Conservation (phyloP, 2,329 filamentous ascomycete species). For the Alternaria triticimaculans region DNA sequence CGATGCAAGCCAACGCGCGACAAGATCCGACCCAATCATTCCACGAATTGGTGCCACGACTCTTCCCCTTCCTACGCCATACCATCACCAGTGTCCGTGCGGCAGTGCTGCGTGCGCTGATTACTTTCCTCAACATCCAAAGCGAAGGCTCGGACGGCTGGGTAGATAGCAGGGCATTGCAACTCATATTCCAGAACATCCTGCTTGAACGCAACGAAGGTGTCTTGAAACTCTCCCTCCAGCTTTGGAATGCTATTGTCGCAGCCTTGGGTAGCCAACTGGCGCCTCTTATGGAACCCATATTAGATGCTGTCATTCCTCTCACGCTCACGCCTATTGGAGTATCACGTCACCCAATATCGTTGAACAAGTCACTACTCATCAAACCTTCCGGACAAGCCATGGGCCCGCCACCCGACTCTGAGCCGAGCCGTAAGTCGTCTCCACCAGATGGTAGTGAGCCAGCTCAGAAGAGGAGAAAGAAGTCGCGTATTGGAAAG, state of each 20-base stretch:
- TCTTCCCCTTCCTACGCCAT: constrained; percentile 95
- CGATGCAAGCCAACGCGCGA: constrained; percentile 86
- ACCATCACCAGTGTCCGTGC: constrained; percentile 96
- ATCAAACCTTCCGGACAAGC: constrained; percentile 90
- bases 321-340: constrained; percentile 91
- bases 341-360: constrained; percentile 85
- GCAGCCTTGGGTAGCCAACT: constrained; percentile 71
- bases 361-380: constrained; percentile 89
- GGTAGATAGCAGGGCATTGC: constrained; percentile 87
- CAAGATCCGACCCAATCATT: constrained; percentile 88
- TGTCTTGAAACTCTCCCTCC: constrained; percentile 80
- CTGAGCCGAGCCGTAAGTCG: constrained; percentile 34
- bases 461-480: constrained; percentile 76
- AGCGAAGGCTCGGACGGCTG: constrained; percentile 81
- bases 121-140: constrained; percentile 90
- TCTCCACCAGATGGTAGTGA: constrained; percentile 46
- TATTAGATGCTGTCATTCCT: constrained; percentile 81
- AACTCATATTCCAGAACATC: constrained; percentile 93
- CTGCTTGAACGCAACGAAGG: constrained; percentile 88
- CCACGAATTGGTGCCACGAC: constrained; percentile 85
- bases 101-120: constrained; percentile 87
- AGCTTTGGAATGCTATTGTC: constrained; percentile 84
- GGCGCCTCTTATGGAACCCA: constrained; percentile 73
- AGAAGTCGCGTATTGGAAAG: constrained; percentile 80
- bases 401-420: constrained; percentile 64